Conservation (phyloP, 768 basidiomycete species). For the Nevesoporus exiguus region DNA sequence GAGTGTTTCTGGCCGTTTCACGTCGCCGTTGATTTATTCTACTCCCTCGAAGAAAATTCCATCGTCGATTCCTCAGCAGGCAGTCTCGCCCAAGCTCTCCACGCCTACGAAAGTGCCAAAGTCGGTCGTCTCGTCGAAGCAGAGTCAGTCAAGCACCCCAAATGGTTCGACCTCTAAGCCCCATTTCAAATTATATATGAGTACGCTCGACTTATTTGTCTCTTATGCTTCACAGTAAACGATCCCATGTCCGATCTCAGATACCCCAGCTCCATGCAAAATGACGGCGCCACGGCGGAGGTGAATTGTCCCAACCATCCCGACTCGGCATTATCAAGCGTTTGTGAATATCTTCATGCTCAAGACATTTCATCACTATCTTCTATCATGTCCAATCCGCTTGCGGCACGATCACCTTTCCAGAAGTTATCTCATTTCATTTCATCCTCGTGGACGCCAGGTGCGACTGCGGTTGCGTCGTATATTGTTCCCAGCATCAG, state of each 20-base stretch:
- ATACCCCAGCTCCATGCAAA: slow-evolving; percentile 35
- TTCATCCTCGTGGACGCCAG: slow-evolving; percentile 50
- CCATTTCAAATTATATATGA: slow-evolving; percentile 43
- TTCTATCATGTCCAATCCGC: slow-evolving; percentile 49
- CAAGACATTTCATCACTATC: slow-evolving; percentile 39
- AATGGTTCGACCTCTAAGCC: slow-evolving; percentile 65
- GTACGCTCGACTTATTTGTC: slow-evolving; percentile 59
- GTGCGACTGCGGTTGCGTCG: slow-evolving; percentile 31
- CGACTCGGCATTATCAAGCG: slow-evolving; percentile 10
- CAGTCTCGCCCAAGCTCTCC: slow-evolving; percentile 37
- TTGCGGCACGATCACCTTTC: slow-evolving; percentile 55
- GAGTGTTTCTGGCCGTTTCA: slow-evolving; percentile 26
- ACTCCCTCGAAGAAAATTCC: slow-evolving; percentile 52
- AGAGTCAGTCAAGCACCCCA: slow-evolving; percentile 29
- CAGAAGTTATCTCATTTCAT: slow-evolving; percentile 61
- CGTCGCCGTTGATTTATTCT: slow-evolving; percentile 22
- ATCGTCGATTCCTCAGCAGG: slow-evolving; percentile 63
- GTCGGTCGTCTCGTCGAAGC: slow-evolving; percentile 30
- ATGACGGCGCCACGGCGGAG: slow-evolving; percentile 24
- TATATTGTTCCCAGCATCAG: slow-evolving; percentile 20
- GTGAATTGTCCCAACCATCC: slow-evolving; percentile 28
- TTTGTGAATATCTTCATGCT: slow-evolving; percentile 26
- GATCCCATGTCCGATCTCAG: slow-evolving; percentile 32
- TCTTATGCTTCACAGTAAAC: slow-evolving; percentile 36
- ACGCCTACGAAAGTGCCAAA: slow-evolving; percentile 37